Conservation (phyloP, 208 protist genomes). For the Crithidia mellificae region DNA sequence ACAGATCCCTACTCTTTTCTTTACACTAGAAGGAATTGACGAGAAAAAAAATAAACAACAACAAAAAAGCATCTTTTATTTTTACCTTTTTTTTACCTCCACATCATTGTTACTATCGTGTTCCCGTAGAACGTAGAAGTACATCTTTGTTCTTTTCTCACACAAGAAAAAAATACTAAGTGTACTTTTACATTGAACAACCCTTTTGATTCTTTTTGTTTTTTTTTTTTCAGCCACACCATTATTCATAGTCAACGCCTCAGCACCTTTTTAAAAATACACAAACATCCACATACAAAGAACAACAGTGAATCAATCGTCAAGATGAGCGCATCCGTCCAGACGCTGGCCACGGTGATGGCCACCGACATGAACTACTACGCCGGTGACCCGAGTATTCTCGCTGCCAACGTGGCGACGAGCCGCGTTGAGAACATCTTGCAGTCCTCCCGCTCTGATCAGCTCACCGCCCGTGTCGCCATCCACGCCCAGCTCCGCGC, state of each 20-base stretch:
- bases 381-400: conserved; percentile 64
- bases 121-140: conserved; percentile 6
- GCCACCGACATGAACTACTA: conserved; percentile 80
- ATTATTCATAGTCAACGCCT: neutral
- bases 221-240: conserved; percentile 1
- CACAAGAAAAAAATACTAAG: too few species aligned
- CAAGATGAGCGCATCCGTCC: conserved; percentile 56
- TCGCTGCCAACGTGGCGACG: conserved; percentile 50
- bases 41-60: neutral
- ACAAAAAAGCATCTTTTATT: conserved; percentile 11
- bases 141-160: conserved; percentile 5
- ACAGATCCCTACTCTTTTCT: neutral
- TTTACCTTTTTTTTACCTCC: conserved; percentile 1
- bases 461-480: conserved; percentile 68
- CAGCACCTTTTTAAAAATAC: neutral
- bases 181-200: neutral
- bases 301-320: neutral
- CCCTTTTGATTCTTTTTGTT: conserved; percentile 10
- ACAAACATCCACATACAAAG: neutral
- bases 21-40: neutral
- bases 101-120: conserved; percentile 22
- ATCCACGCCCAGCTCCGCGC: conserved; percentile 82
- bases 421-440: conserved; percentile 52
- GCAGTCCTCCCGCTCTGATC: conserved; percentile 53
- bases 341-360: conserved; percentile 60